Conservation (phyloP, 139 green algal species). For the Chlamydomonas sp. region DNA sequence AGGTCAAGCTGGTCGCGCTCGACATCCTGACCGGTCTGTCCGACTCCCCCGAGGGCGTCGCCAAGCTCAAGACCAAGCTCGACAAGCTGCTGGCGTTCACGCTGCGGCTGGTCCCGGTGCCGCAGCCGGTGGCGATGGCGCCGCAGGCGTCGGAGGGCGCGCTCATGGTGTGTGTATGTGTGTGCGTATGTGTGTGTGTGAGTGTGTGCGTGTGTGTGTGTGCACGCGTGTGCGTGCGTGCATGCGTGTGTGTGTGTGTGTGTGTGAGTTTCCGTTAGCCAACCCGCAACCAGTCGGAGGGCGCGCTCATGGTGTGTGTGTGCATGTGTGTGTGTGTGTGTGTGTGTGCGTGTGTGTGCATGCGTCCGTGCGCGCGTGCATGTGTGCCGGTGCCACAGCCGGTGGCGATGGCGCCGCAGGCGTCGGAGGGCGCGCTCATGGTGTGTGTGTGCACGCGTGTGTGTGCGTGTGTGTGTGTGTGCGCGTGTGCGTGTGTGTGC, state of each 20-base stretch:
- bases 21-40: constrained; percentile 55
- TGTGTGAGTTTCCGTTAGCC: not conserved
- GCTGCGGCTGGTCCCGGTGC: constrained; percentile 11
- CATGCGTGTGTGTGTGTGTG: not conserved
- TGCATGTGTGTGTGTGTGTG: not conserved
- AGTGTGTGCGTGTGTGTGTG: too few species aligned
- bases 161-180: too few species aligned
- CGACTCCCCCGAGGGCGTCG: constrained; percentile 43
- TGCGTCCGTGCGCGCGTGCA: constrained; percentile 21
- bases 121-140: not conserved
- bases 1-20: constrained; percentile 34
- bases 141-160: not conserved
- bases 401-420: not conserved
- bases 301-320: not conserved
- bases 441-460: too few species aligned
- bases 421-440: not conserved
- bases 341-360: not conserved
- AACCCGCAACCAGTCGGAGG: too few species aligned
- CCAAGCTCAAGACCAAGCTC: constrained; percentile 19
- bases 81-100: constrained; percentile 28
- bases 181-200: too few species aligned
- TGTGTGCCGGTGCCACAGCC: not conserved
- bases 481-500: too few species aligned
- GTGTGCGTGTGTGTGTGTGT: too few species aligned
- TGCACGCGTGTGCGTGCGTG: constrained; percentile 8